Conservation (phyloP, 1,284 basidiomycete genomes). For the Entoloma clypeatum region DNA sequence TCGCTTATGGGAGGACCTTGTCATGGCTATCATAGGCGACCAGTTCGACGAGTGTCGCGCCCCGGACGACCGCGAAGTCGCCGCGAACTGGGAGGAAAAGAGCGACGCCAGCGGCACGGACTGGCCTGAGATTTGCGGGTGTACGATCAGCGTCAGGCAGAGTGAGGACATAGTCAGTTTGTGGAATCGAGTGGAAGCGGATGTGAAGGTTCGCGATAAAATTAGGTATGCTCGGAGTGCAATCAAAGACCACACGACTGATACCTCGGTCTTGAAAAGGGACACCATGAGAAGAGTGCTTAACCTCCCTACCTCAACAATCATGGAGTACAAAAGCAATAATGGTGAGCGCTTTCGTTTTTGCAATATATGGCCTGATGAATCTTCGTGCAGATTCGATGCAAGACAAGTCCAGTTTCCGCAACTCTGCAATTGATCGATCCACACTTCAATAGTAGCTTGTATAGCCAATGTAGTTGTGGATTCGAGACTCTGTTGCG, state of each 20-base stretch:
- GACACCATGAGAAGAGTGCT: slow-evolving; percentile 67
- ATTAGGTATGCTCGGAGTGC: slow-evolving; percentile 54
- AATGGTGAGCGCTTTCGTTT: slow-evolving; percentile 49
- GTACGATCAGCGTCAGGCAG: slow-evolving; percentile 79
- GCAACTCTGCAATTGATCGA: slow-evolving; percentile 61
- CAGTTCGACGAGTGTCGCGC: slow-evolving; percentile 65
- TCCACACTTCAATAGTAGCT: slow-evolving; percentile 10
- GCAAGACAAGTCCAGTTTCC: slow-evolving; percentile 80
- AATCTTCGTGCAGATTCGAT: slow-evolving; percentile 61
- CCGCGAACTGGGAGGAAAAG: slow-evolving; percentile 33
- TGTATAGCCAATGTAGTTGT: slow-evolving; percentile 4
- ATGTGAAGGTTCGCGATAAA: slow-evolving; percentile 63
- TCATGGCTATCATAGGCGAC: slow-evolving; percentile 75
- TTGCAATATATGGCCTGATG: slow-evolving; percentile 1
- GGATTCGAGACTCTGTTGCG: no score
- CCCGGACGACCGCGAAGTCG: slow-evolving; percentile 27
- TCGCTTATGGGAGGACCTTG: slow-evolving; percentile 79
- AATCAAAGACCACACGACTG: slow-evolving; percentile 1
- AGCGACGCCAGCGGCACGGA: slow-evolving; percentile 38
- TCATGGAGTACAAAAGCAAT: slow-evolving; percentile 85
- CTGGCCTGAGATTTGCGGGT: slow-evolving; percentile 79
- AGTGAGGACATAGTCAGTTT: slow-evolving; percentile 80
- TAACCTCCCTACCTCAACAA: slow-evolving; percentile 62
- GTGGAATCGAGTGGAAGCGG: slow-evolving; percentile 73
- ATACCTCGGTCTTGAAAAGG: slow-evolving; percentile 33